phyloP scores from a whole-genome alignment of 2,329 filamentous ascomycete genomes.

The Malbranchea cinnamomea region DNA sequence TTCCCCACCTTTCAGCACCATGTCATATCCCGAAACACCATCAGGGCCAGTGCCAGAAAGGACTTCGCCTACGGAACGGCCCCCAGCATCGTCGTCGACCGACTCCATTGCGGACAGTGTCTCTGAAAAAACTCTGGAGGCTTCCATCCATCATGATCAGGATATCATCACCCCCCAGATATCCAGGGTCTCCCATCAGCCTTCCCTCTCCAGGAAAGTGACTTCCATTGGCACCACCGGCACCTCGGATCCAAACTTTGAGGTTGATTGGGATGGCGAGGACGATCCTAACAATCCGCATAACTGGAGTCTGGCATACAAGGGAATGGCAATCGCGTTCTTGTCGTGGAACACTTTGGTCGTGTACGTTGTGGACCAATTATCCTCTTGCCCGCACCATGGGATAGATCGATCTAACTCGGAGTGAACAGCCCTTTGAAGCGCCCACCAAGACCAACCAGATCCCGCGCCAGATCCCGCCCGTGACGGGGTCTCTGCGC shows the following conservation, averaged over 20 bases:
- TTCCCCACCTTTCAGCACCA: background rate
- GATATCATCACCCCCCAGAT: slow-evolving; percentile 17
- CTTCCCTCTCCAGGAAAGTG: slow-evolving; percentile 25
- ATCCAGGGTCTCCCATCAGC: slow-evolving; percentile 13
- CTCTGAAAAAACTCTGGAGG: slow-evolving; percentile 12
- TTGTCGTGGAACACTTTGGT: slow-evolving; percentile 44
- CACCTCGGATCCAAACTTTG: slow-evolving; percentile 45
- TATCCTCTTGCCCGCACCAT: no score
- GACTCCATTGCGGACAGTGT: slow-evolving; percentile 11
- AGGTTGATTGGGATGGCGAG: slow-evolving; percentile 55
- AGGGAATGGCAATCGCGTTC: slow-evolving; percentile 37
- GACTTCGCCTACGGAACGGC: no score
- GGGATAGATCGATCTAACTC: no score
- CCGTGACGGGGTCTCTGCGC: slow-evolving; percentile 64
- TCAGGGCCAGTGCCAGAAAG: no score
- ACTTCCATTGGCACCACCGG: slow-evolving; percentile 32
- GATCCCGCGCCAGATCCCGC: slow-evolving; percentile 92
- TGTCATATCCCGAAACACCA: background rate
- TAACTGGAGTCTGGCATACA: slow-evolving; percentile 51
- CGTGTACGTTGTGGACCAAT: no score
- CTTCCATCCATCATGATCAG: slow-evolving; percentile 9
- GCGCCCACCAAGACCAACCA: slow-evolving; percentile 89
- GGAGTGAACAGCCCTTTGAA: slow-evolving; percentile 46
- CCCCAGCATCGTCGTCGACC: no score
- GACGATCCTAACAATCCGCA: slow-evolving; percentile 49